phyloP scores from a whole-genome alignment of 2,329 filamentous ascomycete species.

The Trichoderma citrinoviride region DNA sequence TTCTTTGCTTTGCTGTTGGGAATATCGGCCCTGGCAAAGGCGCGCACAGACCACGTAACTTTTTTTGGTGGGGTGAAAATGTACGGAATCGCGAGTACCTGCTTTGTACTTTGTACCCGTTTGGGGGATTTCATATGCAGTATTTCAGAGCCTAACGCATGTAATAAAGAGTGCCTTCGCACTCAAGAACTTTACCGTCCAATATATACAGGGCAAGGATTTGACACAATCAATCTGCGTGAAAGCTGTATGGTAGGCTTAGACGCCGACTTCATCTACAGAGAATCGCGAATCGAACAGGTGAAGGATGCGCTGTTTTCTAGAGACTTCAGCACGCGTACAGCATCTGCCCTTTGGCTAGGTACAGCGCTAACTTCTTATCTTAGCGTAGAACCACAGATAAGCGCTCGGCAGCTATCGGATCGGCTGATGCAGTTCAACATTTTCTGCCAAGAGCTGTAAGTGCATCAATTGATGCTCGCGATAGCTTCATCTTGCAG shows the following conservation, averaged over 20 bases:
- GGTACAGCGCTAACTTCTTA: conserved; percentile 12
- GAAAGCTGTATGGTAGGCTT: neutral
- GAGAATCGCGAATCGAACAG: neutral
- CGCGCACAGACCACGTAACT: conserved; percentile 28
- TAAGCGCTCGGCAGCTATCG: neutral
- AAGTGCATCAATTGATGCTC: neutral
- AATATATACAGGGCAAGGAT: neutral
- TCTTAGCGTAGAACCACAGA: conserved; percentile 7
- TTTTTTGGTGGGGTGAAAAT: conserved; percentile 33
- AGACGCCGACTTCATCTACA: neutral
- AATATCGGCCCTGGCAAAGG: conserved; percentile 31
- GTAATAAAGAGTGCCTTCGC: no score
- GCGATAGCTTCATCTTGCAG: neutral
- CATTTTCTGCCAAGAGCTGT: neutral
- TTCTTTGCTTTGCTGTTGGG: conserved; percentile 37
- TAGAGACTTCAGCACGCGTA: neutral
- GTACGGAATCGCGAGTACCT: neutral
- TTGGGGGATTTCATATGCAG: neutral
- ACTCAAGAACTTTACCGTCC: neutral
- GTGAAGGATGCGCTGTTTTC: conserved; percentile 1
- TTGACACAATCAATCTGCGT: no score
- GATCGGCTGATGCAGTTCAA: conserved; percentile 3
- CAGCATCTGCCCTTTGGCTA: neutral
- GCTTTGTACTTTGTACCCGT: neutral
- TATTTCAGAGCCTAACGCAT: no score